phyloP scores from a whole-genome alignment of 148 eudicot species.

The Rhododendron ovatum region DNA sequence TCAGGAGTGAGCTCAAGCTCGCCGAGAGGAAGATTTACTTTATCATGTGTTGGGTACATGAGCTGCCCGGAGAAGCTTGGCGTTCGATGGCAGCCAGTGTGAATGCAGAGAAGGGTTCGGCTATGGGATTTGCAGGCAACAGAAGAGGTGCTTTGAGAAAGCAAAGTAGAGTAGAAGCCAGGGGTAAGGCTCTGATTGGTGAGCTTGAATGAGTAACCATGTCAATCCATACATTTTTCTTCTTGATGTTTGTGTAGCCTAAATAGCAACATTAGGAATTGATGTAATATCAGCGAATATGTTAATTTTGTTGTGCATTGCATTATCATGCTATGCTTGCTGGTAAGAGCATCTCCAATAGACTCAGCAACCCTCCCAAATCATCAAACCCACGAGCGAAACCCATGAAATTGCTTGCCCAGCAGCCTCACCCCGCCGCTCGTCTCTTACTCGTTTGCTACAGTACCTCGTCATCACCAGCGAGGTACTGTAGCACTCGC shows the following conservation, averaged over 20 bases:
- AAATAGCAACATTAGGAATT: not conserved
- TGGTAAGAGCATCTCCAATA: not conserved
- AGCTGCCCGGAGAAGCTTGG: conserved; percentile 68
- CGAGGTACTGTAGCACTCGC: too few relatives aligned
- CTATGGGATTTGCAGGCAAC: conserved; percentile 37
- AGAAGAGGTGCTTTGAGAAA: conserved; percentile 14
- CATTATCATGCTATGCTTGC: not conserved
- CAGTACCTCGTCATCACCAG: too few relatives aligned
- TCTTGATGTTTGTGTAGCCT: not conserved
- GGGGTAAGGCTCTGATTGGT: conserved; percentile 50
- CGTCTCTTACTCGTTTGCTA: too few relatives aligned
- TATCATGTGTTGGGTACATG: conserved; percentile 81
- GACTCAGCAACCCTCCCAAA: too few relatives aligned
- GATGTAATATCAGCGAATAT: not conserved
- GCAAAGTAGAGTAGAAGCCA: conserved; percentile 19
- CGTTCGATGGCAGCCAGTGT: conserved; percentile 48
- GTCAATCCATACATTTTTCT: not conserved
- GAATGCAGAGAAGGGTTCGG: conserved; percentile 53
- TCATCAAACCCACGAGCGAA: too few relatives aligned
- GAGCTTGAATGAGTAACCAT: conserved; percentile 28
- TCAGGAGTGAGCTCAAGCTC: conserved; percentile 54
- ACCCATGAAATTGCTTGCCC: too few relatives aligned
- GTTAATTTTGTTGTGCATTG: not conserved
- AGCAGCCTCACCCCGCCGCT: too few relatives aligned
- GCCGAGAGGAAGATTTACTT: conserved; percentile 67